Conservation (phyloP, 495 filamentous ascomycete genomes). For the Daldinia concentrica region DNA sequence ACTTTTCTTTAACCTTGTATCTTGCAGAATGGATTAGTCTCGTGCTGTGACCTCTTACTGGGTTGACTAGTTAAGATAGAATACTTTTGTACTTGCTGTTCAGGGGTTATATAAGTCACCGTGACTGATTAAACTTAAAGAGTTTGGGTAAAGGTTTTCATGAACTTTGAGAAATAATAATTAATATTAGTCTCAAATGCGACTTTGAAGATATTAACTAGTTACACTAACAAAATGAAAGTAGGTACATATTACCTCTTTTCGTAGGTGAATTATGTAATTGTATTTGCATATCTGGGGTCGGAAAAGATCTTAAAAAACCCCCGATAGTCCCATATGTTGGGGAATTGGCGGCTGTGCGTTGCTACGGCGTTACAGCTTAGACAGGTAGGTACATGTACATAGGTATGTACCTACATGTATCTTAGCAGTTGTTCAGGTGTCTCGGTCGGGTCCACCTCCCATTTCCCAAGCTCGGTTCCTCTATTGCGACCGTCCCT, state of each 20-base stretch:
- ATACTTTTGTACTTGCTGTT: neutral
- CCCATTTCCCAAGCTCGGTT: constrained; percentile 18
- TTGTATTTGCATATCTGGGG: neutral
- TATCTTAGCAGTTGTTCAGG: neutral
- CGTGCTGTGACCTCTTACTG: too few relatives aligned
- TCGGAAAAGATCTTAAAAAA: constrained; percentile 2
- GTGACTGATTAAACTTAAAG: neutral
- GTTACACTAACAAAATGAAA: too few relatives aligned
- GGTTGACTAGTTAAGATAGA: neutral
- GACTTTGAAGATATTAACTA: too few relatives aligned
- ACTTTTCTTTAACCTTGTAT: neutral
- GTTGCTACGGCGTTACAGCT: neutral
- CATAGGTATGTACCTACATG: neutral
- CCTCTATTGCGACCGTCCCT: constrained; percentile 10
- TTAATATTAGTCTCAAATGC: too few relatives aligned
- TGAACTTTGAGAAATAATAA: neutral
- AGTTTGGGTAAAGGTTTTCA: neutral
- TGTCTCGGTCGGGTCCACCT: neutral
- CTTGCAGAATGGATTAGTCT: neutral
- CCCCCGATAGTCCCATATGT: neutral
- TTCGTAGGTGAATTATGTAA: too few relatives aligned
- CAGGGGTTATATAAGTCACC: too few relatives aligned
- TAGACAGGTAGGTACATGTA: neutral
- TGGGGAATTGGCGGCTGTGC: neutral
- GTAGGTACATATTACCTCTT: too few relatives aligned